A percentile compares a stretch with the other conserved stretches of the same genome.
phyloP scores from a whole-genome alignment of 768 basidiomycete genomes.

The Tremella fuciformis region DNA sequence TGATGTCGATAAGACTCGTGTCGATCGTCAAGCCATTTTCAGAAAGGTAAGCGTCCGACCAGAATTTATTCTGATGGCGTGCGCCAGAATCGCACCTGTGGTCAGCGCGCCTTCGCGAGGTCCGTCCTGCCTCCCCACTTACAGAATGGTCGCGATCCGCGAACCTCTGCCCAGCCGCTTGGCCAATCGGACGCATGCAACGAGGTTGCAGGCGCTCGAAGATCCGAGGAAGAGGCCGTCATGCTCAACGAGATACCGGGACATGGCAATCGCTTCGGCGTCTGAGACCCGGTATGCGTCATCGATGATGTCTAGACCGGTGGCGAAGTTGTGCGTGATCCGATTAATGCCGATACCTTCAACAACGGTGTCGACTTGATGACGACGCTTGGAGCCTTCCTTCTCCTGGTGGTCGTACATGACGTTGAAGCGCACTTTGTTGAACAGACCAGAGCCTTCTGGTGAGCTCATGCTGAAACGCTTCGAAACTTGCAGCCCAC shows the following conservation, averaged over 20 bases:
- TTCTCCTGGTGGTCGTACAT: conserved; percentile 92
- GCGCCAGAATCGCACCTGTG: conserved; percentile 84
- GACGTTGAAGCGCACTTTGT: conserved; percentile 91
- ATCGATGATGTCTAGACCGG: conserved; percentile 78
- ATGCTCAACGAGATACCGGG: conserved; percentile 80
- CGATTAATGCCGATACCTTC: conserved; percentile 75
- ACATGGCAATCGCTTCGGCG: conserved; percentile 92
- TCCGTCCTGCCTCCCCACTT: conserved; percentile 16
- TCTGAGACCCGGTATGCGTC: conserved; percentile 92
- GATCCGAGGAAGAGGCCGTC: conserved; percentile 95
- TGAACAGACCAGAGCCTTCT: conserved; percentile 78
- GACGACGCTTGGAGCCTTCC: conserved; percentile 83
- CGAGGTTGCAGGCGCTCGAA: conserved; percentile 90
- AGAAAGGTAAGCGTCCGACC: conserved; percentile 48
- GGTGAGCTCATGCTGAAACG: neutral
- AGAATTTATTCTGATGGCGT: conserved; percentile 80
- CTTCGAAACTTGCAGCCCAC: conserved; percentile 12
- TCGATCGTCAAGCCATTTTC: conserved; percentile 33
- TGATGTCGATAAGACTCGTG: conserved; percentile 23
- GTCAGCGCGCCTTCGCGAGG: neutral
- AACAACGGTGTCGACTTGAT: conserved; percentile 81
- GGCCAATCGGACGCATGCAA: conserved; percentile 80
- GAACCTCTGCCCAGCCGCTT: conserved; percentile 67
- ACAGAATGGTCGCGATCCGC: conserved; percentile 82
- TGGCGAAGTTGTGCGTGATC: conserved; percentile 81